Evolutionary conservation across 306 rosid species (phyloP), one percentile per base, ranked within the genome.

Genomic region (Corylus americana): DNA sequence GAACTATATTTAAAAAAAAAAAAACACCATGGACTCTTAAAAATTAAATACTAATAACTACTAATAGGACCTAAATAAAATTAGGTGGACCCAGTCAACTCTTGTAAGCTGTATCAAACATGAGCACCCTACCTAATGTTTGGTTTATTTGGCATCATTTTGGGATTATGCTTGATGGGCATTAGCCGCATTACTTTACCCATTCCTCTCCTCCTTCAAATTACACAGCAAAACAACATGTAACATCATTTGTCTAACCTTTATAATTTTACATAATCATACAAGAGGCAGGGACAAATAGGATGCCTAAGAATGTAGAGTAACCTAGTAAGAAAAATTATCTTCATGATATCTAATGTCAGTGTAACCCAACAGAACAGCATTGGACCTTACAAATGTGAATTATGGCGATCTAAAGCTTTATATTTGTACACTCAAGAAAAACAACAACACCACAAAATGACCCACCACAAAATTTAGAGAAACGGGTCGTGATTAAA

Each of bases 401-500:
- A 61, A 61, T 22, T 59, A 11, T 59, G 14, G 67, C 11, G 37
- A 22, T 22, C 8, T 25, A 10, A 59, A 31, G 10, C 63, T 8
- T 57, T 20, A 6, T 7, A 57, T 8, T 20, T 8, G 18, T 2
- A 57, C 25, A 57, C 29, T 9, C 10, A 42, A 48, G 13, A 50
- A 6, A 31, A 10, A 76, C 1, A n/a, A 22, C 39, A 12, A 20
- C 2, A 44, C 0, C 35, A 57, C n/a, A 74, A n/a, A 39, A 39
- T 10, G 25, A 51, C 49, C 4, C 39, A 71, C 13, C 45, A 59
- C 44, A 20, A 68, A 71, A 71, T 78, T 59, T 53, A 8, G 18
- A 63, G 37, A 79, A 42, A 11, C 69, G 79, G 71, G 72, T 20
- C 20, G 5, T 13, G 17, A 4, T 57, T 18, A 81, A 81, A 13